These are phyloP conservation scores for Aspergillus calidoustus DNA, from an alignment of 2,329 filamentous ascomycete species.

Conservation along the genomic window DNA sequence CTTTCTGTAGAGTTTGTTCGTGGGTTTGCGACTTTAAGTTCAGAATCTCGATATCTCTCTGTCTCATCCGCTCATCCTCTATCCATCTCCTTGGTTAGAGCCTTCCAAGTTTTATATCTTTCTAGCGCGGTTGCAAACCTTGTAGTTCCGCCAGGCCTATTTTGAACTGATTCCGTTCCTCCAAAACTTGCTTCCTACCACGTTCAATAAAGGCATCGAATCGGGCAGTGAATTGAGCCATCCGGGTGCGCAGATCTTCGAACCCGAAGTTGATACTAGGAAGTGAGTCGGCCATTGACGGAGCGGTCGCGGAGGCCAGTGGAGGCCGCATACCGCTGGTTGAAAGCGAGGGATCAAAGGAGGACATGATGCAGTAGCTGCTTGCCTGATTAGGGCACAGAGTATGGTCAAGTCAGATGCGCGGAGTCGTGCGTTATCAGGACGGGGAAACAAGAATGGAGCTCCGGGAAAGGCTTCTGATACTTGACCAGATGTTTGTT, in stretches of 20 bases:
- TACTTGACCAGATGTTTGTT: conserved; percentile 6
- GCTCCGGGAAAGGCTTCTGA: conserved; percentile 5
- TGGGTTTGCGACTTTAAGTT: conserved; percentile 61
- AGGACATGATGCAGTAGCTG: conserved; percentile 34
- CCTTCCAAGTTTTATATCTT: conserved; percentile 3
- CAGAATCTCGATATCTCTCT: conserved; percentile 81
- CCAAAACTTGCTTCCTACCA: conserved; percentile 83
- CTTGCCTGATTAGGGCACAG: background rate
- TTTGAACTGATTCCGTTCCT: conserved; percentile 92
- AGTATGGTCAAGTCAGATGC: background rate
- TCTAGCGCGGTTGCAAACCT: conserved; percentile 52
- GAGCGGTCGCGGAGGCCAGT: conserved; percentile 55
- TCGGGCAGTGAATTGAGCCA: conserved; percentile 86
- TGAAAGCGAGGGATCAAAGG: conserved; percentile 63
- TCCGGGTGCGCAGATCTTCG: conserved; percentile 90
- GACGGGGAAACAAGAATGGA: background rate
- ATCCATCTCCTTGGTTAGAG: conserved; percentile 20
- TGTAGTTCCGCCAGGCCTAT: conserved; percentile 88
- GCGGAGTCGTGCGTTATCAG: background rate
- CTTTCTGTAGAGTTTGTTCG: conserved; percentile 60
- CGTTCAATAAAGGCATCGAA: conserved; percentile 96
- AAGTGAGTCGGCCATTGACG: conserved; percentile 69
- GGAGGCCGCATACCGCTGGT: conserved; percentile 58
- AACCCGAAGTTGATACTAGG: conserved; percentile 95
- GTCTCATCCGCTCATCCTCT: conserved; percentile 93